Conservation (phyloP, 306 rosid genomes). For the Vachellia pachyceras region DNA sequence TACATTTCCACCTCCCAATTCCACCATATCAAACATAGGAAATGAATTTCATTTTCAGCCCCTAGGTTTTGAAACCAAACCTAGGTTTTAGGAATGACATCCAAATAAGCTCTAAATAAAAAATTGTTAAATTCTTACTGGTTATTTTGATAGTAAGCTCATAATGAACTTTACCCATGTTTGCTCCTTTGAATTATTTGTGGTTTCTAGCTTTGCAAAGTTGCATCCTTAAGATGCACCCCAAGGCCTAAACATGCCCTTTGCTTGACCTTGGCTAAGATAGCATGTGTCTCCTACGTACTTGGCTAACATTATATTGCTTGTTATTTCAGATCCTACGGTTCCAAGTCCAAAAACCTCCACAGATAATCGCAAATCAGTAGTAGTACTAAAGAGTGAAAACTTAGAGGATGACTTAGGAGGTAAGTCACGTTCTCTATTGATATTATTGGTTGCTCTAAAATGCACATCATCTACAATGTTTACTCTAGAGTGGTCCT, state of each 20-base stretch:
- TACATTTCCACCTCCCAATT: too few species aligned
- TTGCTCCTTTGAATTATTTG: not conserved
- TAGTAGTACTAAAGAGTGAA: constrained; percentile 39
- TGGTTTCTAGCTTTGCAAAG: not conserved
- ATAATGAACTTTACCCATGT: not conserved
- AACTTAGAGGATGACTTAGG: constrained; percentile 36
- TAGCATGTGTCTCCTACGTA: not conserved
- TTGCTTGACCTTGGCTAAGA: not conserved
- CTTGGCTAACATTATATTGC: constrained; percentile 8
- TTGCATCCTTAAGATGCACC: not conserved
- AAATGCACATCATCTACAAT: not conserved
- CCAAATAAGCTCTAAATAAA: too few species aligned
- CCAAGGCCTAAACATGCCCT: not conserved
- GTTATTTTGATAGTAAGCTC: too few species aligned
- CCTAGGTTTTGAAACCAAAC: too few species aligned
- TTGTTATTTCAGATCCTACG: constrained; percentile 38
- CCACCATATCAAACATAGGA: too few species aligned
- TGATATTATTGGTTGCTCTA: not conserved
- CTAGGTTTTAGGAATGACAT: too few species aligned
- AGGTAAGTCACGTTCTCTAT: constrained; percentile 40
- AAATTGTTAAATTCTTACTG: not conserved
- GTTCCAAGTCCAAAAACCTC: constrained; percentile 24
- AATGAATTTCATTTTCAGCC: too few species aligned
- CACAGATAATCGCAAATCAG: constrained; percentile 16
- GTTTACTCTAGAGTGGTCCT: constrained; percentile 16